phyloP scores from a whole-genome alignment of 2,329 filamentous ascomycete genomes.

The Colletotrichum spinosum region DNA sequence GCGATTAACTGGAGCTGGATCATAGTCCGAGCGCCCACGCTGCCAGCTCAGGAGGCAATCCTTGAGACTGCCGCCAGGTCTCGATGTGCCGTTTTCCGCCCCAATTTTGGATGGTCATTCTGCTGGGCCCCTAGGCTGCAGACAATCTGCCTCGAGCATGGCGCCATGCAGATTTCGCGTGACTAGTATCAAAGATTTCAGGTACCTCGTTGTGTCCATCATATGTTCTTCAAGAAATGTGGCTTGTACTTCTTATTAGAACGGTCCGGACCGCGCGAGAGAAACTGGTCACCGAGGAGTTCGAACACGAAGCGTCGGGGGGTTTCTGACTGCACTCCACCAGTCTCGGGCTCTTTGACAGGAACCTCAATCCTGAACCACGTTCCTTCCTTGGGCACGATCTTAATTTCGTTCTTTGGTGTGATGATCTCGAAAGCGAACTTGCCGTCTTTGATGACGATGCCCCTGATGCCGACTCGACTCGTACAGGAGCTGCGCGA shows the following conservation, averaged over 20 bases:
- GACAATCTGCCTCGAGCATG: not conserved
- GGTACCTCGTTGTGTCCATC: conserved; percentile 45
- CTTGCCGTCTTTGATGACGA: conserved; percentile 89
- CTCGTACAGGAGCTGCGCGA: conserved; percentile 84
- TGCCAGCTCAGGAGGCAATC: too few species aligned
- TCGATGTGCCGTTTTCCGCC: too few species aligned
- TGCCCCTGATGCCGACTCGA: conserved; percentile 85
- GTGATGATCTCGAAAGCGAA: conserved; percentile 90
- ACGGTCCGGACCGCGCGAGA: conserved; percentile 83
- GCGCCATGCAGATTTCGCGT: not conserved
- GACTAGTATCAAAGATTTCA: too few species aligned
- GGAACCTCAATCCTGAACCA: conserved; percentile 83
- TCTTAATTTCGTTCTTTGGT: conserved; percentile 75
- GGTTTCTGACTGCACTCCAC: conserved; percentile 26
- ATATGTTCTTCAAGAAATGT: conserved; percentile 82
- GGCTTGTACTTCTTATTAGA: conserved; percentile 93
- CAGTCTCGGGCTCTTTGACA: conserved; percentile 39
- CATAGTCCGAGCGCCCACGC: too few species aligned
- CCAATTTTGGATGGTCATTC: not conserved
- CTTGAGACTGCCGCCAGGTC: too few species aligned
- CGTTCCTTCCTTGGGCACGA: conserved; percentile 90
- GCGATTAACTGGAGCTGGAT: too few species aligned
- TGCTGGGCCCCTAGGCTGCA: conserved; percentile 5
- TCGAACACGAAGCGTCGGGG: conserved; percentile 77
- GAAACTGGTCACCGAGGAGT: conserved; percentile 87